Conservation (phyloP, 2,329 filamentous ascomycete species). For the Annulohypoxylon truncatum region DNA sequence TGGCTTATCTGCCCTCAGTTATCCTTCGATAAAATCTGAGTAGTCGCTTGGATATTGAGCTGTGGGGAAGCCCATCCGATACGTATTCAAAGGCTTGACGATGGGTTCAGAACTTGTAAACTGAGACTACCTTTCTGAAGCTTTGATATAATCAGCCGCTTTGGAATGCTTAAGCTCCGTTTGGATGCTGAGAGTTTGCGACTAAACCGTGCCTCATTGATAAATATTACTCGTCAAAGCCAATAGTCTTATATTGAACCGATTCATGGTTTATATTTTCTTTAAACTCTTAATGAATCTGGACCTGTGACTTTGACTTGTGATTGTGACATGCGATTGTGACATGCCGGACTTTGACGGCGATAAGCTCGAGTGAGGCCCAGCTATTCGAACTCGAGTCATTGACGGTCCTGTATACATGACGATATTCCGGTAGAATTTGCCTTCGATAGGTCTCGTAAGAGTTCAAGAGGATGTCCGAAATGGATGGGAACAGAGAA, state of each 20-base stretch:
- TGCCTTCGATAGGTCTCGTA: not conserved
- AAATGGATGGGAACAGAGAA: not conserved
- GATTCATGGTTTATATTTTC: not conserved
- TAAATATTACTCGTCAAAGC: no score
- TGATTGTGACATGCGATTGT: not conserved
- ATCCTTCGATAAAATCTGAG: not conserved
- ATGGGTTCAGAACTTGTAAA: no score
- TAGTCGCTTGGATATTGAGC: not conserved
- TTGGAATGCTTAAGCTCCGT: no score
- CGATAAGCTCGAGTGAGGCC: constrained; percentile 7
- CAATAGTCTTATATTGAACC: no score
- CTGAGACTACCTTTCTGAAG: no score
- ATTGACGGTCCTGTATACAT: not conserved
- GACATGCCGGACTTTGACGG: not conserved
- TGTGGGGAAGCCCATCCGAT: no score
- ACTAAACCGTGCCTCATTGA: no score
- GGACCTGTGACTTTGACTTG: not conserved
- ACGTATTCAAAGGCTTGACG: no score
- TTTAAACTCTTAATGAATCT: not conserved
- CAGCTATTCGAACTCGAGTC: not conserved
- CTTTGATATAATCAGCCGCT: no score
- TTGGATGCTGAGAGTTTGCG: no score
- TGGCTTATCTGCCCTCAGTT: not conserved
- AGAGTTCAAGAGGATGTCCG: not conserved
- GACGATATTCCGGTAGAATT: not conserved